phyloP scores from a whole-genome alignment of 495 filamentous ascomycete species.

The Daldinia bambusicola region DNA sequence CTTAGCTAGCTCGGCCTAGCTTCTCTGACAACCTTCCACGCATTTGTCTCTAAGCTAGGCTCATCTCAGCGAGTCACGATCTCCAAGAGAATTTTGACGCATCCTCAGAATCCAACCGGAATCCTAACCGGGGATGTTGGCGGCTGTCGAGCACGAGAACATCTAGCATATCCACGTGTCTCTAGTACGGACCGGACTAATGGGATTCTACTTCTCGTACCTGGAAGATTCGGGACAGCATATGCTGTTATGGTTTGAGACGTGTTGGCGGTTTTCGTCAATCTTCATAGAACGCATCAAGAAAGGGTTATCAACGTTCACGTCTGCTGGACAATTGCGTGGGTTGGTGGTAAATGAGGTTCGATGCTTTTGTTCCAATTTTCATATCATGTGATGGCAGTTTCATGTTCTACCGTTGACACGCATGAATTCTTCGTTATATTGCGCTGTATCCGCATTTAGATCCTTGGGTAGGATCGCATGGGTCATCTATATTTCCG shows the following conservation, averaged over 20 bases:
- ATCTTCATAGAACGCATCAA: not conserved
- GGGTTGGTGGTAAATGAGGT: not conserved
- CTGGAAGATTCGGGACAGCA: not conserved
- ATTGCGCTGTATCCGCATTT: not conserved
- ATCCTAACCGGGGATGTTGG: not conserved
- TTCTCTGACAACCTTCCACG: not conserved
- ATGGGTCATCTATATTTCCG: slow-evolving; percentile 12
- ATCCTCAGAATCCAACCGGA: not conserved
- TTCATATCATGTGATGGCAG: slow-evolving; percentile 1
- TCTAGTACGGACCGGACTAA: slow-evolving; percentile 5
- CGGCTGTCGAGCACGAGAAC: slow-evolving; percentile 13
- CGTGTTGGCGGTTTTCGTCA: not conserved
- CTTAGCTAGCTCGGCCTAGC: not conserved
- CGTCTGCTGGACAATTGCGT: not conserved
- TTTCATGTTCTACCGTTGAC: slow-evolving; percentile 6
- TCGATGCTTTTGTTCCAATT: slow-evolving; percentile 11
- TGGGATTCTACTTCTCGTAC: not conserved
- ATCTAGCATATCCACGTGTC: slow-evolving; percentile 22
- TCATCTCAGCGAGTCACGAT: slow-evolving; percentile 1
- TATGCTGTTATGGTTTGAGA: not conserved
- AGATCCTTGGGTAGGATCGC: slow-evolving; percentile 1
- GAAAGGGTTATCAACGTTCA: not conserved
- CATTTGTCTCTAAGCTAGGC: slow-evolving; percentile 9
- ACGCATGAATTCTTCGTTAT: slow-evolving; percentile 4
- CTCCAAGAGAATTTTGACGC: not conserved